These are phyloP conservation scores for Xylariaceae sp. DNA, from an alignment of 2,329 filamentous ascomycete genomes.

Conservation along the genomic window DNA sequence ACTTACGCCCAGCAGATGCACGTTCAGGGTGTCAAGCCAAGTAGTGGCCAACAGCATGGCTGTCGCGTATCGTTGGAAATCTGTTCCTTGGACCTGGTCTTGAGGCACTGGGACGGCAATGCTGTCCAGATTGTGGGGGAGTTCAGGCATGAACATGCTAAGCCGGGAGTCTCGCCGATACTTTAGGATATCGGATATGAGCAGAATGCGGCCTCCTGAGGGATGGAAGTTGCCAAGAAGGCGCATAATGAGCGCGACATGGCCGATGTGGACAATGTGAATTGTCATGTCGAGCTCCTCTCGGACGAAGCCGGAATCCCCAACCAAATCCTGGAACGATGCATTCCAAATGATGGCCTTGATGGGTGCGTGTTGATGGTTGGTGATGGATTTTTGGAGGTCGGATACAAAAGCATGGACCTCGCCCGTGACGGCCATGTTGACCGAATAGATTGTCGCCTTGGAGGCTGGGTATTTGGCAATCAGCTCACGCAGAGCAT, in stretches of 20 bases:
- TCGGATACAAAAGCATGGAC: conserved; percentile 32
- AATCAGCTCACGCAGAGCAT: conserved; percentile 12
- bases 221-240: conserved; percentile 53
- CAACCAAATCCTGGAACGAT: conserved; percentile 33
- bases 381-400: conserved; percentile 25
- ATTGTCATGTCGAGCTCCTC: conserved; percentile 38
- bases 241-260: conserved; percentile 31
- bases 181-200: conserved; percentile 35
- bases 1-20: conserved; percentile 21
- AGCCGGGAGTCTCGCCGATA: not conserved
- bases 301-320: conserved; percentile 28
- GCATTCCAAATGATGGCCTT: conserved; percentile 38
- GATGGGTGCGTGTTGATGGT: conserved; percentile 28
- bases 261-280: conserved; percentile 36
- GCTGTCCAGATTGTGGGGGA: not conserved
- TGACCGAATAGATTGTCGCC: conserved; percentile 29
- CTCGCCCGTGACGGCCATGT: conserved; percentile 30
- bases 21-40: conserved; percentile 37
- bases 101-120: not conserved
- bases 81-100: conserved; percentile 31
- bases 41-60: conserved; percentile 36
- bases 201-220: conserved; percentile 59
- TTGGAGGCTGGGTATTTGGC: conserved; percentile 34
- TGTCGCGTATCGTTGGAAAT: conserved; percentile 40
- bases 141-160: not conserved